Percentiles rank a stretch among this genome's conserved stretches.
These are phyloP conservation scores for Nicotiana benthamiana DNA, from an alignment of 257 asterid species.

Conservation along the genomic window DNA sequence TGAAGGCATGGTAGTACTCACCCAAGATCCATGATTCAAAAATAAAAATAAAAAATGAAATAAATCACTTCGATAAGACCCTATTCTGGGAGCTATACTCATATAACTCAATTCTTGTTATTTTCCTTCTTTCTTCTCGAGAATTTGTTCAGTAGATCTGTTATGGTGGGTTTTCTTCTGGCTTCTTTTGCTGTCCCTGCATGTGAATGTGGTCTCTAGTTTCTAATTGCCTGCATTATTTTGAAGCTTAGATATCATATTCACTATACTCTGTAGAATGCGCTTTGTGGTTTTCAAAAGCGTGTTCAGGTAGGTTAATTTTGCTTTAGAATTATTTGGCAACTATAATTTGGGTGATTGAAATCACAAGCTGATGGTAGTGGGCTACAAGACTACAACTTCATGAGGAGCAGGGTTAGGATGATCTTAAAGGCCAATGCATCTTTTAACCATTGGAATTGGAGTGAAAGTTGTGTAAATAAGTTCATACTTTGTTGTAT, in stretches of 20 bases:
- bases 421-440: not conserved
- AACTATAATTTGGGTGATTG: not conserved
- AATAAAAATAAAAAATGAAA: too few species aligned
- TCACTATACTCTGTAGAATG: not conserved
- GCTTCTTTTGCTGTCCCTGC: not conserved
- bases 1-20: too few species aligned
- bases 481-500: not conserved
- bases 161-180: not conserved
- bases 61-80: too few species aligned
- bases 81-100: too few species aligned
- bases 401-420: constrained; percentile 1
- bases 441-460: not conserved
- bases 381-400: constrained; percentile 1
- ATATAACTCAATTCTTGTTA: not conserved
- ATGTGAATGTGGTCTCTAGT: not conserved
- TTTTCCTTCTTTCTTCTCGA: not conserved
- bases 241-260: not conserved
- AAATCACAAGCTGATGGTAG: not conserved
- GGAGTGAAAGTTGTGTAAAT: not conserved
- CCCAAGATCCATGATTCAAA: too few species aligned
- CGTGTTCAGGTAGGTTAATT: not conserved
- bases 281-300: not conserved
- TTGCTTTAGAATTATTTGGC: not conserved
- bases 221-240: not conserved
- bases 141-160: not conserved